These are phyloP conservation scores for Hippophae gyantsensis DNA, from an alignment of 306 rosid genomes.

Conservation along the genomic window DNA sequence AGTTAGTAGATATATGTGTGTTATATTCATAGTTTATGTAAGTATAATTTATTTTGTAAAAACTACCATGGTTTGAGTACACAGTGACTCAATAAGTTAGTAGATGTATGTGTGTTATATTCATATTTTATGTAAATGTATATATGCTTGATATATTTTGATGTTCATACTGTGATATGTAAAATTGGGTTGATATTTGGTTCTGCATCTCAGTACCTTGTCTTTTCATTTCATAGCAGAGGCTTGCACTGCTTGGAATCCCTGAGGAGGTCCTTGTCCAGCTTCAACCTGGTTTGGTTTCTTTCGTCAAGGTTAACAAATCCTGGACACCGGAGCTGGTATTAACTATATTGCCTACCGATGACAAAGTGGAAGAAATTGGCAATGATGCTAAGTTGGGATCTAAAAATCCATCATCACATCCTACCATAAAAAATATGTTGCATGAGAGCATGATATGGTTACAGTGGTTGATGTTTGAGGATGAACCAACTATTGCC, in stretches of 20 bases:
- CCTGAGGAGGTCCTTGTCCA: slow-evolving; percentile 44
- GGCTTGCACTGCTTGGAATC: slow-evolving; percentile 63
- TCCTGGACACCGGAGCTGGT: slow-evolving; percentile 45
- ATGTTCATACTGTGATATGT: background rate
- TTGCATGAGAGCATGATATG: slow-evolving; percentile 65
- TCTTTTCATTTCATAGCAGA: slow-evolving; percentile 33
- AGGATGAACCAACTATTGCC: slow-evolving; percentile 53
- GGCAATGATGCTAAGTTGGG: slow-evolving; percentile 31
- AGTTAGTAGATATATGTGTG: no score
- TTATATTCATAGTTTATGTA: no score
- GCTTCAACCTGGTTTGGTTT: slow-evolving; percentile 48
- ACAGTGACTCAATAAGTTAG: background rate
- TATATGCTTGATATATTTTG: background rate
- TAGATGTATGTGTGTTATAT: background rate
- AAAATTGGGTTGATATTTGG: background rate
- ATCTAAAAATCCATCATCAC: slow-evolving; percentile 16
- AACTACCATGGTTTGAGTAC: background rate
- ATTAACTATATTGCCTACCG: slow-evolving; percentile 50
- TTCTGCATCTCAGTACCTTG: slow-evolving; percentile 16
- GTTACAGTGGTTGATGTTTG: slow-evolving; percentile 96
- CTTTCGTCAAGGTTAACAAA: slow-evolving; percentile 41
- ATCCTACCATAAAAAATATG: slow-evolving; percentile 25
- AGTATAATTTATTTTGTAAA: no score
- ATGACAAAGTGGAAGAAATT: slow-evolving; percentile 49
- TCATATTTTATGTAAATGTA: background rate